Percentiles rank a stretch among this genome's conserved stretches.
Evolutionary conservation across 2,329 filamentous ascomycete genomes (phyloP).

Genomic region (Trichoderma sp.): DNA sequence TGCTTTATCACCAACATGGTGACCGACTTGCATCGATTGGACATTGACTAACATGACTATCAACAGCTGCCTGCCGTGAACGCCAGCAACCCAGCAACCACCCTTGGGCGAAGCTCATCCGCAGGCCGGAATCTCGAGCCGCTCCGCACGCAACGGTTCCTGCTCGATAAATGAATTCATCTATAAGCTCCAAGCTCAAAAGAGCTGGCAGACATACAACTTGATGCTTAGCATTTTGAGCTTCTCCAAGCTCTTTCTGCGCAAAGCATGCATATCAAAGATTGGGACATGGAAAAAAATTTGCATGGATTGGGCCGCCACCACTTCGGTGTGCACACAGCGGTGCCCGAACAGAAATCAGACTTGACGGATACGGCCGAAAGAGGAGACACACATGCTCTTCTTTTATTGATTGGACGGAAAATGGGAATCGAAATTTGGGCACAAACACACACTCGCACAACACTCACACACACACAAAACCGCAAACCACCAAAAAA

Average conservation of each 20-base stretch:
- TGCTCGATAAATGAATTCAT: constrained; percentile 25
- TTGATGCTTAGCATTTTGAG: not conserved
- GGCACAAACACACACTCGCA: not conserved
- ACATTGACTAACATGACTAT: constrained; percentile 17
- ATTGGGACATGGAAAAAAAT: not conserved
- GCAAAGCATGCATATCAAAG: not conserved
- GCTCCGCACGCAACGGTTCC: constrained; percentile 29
- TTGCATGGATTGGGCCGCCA: not conserved
- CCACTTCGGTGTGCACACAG: not conserved
- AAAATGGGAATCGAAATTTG: not conserved
- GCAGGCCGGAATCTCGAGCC: constrained; percentile 32
- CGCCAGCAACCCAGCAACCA: constrained; percentile 39
- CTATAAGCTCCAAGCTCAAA: not conserved
- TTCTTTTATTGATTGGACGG: not conserved
- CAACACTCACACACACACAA: not conserved
- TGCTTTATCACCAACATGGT: constrained; percentile 15
- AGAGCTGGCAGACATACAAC: not conserved
- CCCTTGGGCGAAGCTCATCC: constrained; percentile 40
- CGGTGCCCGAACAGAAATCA: not conserved
- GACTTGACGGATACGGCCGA: not conserved
- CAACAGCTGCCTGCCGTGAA: constrained; percentile 40
- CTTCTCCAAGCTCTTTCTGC: not conserved
- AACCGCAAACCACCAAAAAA: not conserved
- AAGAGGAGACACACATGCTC: not conserved
- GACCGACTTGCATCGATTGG: not conserved